Evolutionary conservation across 2,329 filamentous ascomycete genomes (phyloP).

Genomic region (Venturia asperata): DNA sequence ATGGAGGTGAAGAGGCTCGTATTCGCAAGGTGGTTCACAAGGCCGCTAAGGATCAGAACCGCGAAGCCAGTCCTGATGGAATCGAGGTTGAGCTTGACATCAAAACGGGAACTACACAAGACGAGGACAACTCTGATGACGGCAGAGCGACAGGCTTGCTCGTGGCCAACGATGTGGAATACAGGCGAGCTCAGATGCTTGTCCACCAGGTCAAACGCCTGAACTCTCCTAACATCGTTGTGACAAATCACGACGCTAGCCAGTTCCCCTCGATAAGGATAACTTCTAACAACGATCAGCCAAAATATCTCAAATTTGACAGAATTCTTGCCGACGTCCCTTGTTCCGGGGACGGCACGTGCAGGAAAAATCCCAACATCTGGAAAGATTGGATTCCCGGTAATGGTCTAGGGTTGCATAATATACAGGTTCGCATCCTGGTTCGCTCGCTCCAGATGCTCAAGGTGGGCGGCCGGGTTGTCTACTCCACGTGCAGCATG

Average conservation of each 20-base stretch:
- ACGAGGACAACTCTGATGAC: conserved; percentile 58
- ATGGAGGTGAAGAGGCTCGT: conserved; percentile 82
- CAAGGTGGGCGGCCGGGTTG: conserved; percentile 86
- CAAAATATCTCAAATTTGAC: conserved; percentile 88
- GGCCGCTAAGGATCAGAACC: conserved; percentile 55
- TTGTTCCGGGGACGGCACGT: conserved; percentile 90
- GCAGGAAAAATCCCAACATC: conserved; percentile 85
- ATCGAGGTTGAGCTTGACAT: conserved; percentile 25
- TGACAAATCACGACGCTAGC: conserved; percentile 96
- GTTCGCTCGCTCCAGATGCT: conserved; percentile 91
- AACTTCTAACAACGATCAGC: conserved; percentile 49
- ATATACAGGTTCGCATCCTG: conserved; percentile 81
- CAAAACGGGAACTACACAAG: conserved; percentile 25
- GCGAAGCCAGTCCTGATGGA: conserved; percentile 45
- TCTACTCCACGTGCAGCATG: conserved; percentile 98
- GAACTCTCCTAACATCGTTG: conserved; percentile 91
- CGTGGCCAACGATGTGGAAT: conserved; percentile 93
- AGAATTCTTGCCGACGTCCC: conserved; percentile 94
- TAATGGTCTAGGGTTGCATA: conserved; percentile 78
- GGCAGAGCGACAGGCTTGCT: conserved; percentile 85
- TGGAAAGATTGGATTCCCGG: conserved; percentile 94
- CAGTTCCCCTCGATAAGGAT: conserved; percentile 89
- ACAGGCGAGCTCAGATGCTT: conserved; percentile 93
- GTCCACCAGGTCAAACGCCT: conserved; percentile 96
- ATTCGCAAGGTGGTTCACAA: conserved; percentile 64